phyloP scores from a whole-genome alignment of 352 stramenopile genomes.

The Chrysophaeum taylorii region DNA sequence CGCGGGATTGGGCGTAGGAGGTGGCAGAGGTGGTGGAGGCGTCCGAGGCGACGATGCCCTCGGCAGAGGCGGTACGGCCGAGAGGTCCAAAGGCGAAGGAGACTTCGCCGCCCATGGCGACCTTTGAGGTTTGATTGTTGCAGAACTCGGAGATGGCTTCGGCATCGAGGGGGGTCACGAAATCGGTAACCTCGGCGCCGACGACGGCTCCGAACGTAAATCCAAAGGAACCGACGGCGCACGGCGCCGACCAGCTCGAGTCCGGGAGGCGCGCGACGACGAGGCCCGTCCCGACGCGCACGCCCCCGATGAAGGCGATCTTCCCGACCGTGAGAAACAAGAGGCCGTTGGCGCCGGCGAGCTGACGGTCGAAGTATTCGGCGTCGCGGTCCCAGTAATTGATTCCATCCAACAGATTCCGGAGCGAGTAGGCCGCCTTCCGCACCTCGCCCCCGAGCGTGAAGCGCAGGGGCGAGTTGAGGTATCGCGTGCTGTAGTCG shows the following conservation, averaged over 20 bases:
- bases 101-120: slow-evolving; percentile 76
- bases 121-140: slow-evolving; percentile 28
- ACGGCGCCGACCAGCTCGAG: slow-evolving; percentile 29
- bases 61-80: slow-evolving; percentile 53
- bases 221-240: slow-evolving; percentile 23
- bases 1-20: slow-evolving; percentile 72
- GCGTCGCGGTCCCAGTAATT: not conserved
- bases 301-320: slow-evolving; percentile 23
- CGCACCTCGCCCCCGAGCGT: slow-evolving; percentile 78
- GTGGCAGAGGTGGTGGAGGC: not conserved
- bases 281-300: slow-evolving; percentile 26
- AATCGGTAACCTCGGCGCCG: slow-evolving; percentile 22
- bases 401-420: not conserved
- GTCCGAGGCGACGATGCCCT: not conserved
- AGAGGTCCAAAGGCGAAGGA: slow-evolving; percentile 71
- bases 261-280: slow-evolving; percentile 28
- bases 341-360: slow-evolving; percentile 14
- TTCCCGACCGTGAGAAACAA: slow-evolving; percentile 28
- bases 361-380: not conserved
- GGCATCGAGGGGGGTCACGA: slow-evolving; percentile 30
- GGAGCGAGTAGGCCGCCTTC: slow-evolving; percentile 45
- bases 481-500: slow-evolving; percentile 26
- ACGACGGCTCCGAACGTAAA: slow-evolving; percentile 27
- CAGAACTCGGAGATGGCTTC: not conserved
- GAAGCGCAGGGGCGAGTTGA: slow-evolving; percentile 38